A percentile compares a stretch with the other conserved stretches of the same genome.
phyloP scores from a whole-genome alignment of 495 filamentous ascomycete species.

The Lasiosphaeris hirsuta region DNA sequence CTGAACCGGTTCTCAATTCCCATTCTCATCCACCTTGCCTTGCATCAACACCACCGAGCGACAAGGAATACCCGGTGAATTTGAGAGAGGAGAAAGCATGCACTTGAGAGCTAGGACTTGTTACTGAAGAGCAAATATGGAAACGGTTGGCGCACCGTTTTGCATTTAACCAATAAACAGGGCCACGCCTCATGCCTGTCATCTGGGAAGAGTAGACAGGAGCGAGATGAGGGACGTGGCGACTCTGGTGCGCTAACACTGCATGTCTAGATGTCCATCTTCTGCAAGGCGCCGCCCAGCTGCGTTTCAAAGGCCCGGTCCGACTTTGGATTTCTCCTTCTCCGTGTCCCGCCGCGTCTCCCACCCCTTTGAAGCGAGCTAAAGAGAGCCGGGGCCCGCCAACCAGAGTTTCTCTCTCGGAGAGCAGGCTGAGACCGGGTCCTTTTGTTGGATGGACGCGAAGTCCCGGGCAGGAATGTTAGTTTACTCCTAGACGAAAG shows the following conservation, averaged over 20 bases:
- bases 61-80: background rate
- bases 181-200: background rate
- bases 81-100: too few species aligned
- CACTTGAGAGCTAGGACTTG: too few species aligned
- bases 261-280: slow-evolving; percentile 1
- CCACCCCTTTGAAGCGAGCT: background rate
- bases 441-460: background rate
- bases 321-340: background rate
- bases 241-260: slow-evolving; percentile 1
- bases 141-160: too few species aligned
- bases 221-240: slow-evolving; percentile 4
- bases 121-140: too few species aligned
- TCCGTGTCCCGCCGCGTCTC: background rate
- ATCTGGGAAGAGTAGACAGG: too few species aligned
- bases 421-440: slow-evolving; percentile 4
- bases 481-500: background rate
- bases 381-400: background rate
- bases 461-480: slow-evolving; percentile 2
- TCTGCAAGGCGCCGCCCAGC: slow-evolving; percentile 9
- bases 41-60: background rate
- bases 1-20: background rate
- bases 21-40: background rate
- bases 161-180: background rate
- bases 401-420: background rate
- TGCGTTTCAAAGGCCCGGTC: slow-evolving; percentile 13